Percentiles rank a stretch among this genome's conserved stretches.
Evolutionary conservation across 2,329 filamentous ascomycete species (phyloP).

Genomic region (Cadophora gregata): DNA sequence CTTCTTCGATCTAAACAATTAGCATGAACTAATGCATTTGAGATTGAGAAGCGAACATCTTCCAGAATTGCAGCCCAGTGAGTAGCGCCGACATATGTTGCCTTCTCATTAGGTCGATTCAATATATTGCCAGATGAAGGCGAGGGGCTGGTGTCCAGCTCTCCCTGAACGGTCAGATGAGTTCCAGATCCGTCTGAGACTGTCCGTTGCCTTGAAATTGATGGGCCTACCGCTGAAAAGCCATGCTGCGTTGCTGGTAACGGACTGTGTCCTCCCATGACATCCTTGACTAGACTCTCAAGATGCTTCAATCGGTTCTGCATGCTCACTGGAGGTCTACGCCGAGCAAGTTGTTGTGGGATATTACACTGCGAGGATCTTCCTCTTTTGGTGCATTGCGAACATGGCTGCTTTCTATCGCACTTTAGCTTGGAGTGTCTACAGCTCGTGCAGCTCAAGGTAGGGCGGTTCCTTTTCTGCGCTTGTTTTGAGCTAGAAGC

Average conservation of each 20-base stretch:
- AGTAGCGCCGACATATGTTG: conserved; percentile 62
- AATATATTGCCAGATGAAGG: conserved; percentile 50
- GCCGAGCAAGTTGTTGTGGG: conserved; percentile 53
- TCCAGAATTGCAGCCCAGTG: conserved; percentile 66
- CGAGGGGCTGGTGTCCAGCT: not conserved
- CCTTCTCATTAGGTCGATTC: conserved; percentile 48
- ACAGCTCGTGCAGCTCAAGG: conserved; percentile 34
- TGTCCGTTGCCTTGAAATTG: not conserved
- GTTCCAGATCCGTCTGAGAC: not conserved
- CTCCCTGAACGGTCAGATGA: not conserved
- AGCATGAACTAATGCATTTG: not conserved
- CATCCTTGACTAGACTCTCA: conserved; percentile 62
- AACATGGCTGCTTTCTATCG: conserved; percentile 58
- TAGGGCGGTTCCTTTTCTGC: conserved; percentile 31
- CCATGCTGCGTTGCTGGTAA: not conserved
- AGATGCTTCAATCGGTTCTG: conserved; percentile 59
- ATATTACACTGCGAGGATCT: conserved; percentile 55
- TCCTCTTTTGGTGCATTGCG: conserved; percentile 58
- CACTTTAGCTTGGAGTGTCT: conserved; percentile 51
- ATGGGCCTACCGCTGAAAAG: not conserved
- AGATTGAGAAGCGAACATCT: conserved; percentile 50
- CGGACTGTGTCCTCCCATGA: conserved; percentile 48
- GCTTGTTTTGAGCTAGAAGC: not conserved
- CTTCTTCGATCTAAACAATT: conserved; percentile 58
- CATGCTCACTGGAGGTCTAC: conserved; percentile 54